These are phyloP conservation scores for Syzygium aromaticum DNA, from an alignment of 345 rosid species.

Conservation along the genomic window DNA sequence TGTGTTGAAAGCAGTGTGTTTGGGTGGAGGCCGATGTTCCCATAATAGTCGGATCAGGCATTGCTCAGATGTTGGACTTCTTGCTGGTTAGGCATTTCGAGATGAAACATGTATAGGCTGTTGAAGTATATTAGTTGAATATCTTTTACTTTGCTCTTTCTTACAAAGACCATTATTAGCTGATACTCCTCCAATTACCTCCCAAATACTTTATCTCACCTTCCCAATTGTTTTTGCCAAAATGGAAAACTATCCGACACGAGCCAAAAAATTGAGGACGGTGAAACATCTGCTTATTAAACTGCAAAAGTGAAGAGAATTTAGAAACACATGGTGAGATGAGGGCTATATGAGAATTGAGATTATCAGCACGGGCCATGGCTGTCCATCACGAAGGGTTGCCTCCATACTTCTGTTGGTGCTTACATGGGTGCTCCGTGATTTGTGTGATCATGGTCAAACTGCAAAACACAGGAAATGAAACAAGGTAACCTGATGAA, in stretches of 20 bases:
- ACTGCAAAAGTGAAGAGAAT: not conserved
- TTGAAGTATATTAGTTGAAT: not conserved
- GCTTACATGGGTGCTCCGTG: not conserved
- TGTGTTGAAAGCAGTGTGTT: not conserved
- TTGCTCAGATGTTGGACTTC: not conserved
- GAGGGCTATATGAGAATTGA: not conserved
- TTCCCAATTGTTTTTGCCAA: not conserved
- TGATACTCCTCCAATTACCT: not conserved
- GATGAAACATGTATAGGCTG: not conserved
- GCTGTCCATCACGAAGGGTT: not conserved
- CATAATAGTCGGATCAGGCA: not conserved
- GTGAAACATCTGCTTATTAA: not conserved
- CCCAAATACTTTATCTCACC: not conserved
- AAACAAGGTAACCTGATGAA: not conserved
- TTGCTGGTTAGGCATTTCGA: not conserved
- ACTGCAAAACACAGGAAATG: not conserved
- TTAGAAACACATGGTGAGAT: not conserved
- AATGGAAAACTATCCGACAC: not conserved
- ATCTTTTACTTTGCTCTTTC: not conserved
- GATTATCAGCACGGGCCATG: not conserved
- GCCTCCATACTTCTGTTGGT: not conserved
- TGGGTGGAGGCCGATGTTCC: not conserved
- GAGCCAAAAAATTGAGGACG: not conserved
- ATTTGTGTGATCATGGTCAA: not conserved
- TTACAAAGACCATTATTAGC: not conserved